Conservation (phyloP, 2,329 filamentous ascomycete genomes). For the Colletotrichum shisoi region DNA sequence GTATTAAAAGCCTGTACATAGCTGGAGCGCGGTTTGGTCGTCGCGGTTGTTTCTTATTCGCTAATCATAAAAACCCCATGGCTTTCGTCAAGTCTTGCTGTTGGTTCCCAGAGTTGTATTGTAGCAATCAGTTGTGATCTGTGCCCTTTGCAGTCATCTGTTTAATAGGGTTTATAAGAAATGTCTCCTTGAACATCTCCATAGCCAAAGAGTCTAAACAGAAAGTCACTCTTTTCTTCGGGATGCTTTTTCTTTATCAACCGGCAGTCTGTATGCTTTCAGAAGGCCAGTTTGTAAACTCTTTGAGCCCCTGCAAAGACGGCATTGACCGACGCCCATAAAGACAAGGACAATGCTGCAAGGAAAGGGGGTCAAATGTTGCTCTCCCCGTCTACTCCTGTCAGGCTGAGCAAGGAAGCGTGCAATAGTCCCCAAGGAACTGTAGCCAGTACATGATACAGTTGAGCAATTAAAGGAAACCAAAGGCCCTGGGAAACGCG, state of each 20-base stretch:
- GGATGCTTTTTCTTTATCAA: background rate
- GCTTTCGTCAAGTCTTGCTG: background rate
- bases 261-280: background rate
- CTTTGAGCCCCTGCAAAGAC: background rate
- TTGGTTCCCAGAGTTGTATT: background rate
- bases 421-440: background rate
- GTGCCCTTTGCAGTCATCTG: background rate
- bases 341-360: slow-evolving; percentile 12
- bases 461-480: too few relatives aligned
- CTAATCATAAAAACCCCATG: slow-evolving; percentile 15
- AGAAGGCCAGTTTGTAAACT: background rate
- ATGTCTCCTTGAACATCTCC: too few relatives aligned
- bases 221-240: background rate
- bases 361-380: background rate
- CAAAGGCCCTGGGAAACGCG: too few relatives aligned
- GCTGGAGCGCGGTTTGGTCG: slow-evolving; percentile 12
- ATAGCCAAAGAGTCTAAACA: background rate
- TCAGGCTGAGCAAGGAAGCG: background rate
- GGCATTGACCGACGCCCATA: slow-evolving; percentile 3
- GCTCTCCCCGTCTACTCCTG: slow-evolving; percentile 13
- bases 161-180: background rate
- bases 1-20: slow-evolving; percentile 38
- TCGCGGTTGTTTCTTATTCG: slow-evolving; percentile 24
- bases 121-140: background rate
- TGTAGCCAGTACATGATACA: background rate